Conservation (phyloP, 305 asterid genomes). For the Lippia alba region DNA sequence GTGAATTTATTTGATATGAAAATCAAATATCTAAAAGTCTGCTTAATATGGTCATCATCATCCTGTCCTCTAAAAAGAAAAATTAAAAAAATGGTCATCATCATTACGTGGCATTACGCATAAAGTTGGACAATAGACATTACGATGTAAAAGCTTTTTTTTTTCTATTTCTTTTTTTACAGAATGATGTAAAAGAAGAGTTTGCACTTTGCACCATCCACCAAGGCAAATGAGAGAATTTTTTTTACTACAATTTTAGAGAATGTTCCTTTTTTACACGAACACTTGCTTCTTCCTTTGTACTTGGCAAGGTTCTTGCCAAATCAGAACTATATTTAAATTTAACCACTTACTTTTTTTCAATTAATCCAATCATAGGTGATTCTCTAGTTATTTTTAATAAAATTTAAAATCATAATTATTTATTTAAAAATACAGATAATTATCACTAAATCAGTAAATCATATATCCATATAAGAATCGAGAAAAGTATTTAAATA, state of each 20-base stretch:
- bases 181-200: no score
- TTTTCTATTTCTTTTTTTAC: no score
- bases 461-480: not conserved
- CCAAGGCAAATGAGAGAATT: not conserved
- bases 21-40: slow-evolving; percentile 2
- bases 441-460: no score
- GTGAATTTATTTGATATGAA: not conserved
- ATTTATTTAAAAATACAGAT: no score
- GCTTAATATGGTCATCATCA: slow-evolving; percentile 10
- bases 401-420: no score
- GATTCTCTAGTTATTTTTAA: no score
- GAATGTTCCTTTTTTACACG: not conserved
- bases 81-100: not conserved
- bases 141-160: slow-evolving; percentile 10
- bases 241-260: not conserved
- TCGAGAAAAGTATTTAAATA: not conserved
- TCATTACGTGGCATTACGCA: slow-evolving; percentile 17
- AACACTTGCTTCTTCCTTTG: slow-evolving; percentile 20
- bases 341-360: not conserved
- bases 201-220: no score
- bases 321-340: not conserved
- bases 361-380: no score
- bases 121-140: slow-evolving; percentile 18
- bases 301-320: slow-evolving; percentile 2
- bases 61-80: not conserved